Percentiles rank a stretch among this genome's conserved stretches.
phyloP scores from a whole-genome alignment of 768 basidiomycete species.

The Termitomyces sp. region DNA sequence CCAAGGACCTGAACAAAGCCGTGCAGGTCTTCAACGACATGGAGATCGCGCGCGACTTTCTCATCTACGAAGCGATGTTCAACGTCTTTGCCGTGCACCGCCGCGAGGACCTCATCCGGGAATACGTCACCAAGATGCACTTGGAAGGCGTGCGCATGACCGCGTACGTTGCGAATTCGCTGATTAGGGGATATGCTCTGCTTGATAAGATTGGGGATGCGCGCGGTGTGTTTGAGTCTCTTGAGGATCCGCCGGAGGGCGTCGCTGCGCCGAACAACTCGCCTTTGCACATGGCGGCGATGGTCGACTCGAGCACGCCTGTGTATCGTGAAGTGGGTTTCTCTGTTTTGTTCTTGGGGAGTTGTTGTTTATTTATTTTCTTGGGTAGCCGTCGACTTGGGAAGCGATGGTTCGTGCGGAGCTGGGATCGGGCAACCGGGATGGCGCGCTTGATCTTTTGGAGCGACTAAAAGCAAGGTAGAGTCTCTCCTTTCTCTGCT shows the following conservation, averaged over 20 bases:
- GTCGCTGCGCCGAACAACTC: conserved; percentile 85
- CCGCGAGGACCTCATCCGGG: conserved; percentile 69
- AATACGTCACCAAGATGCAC: conserved; percentile 59
- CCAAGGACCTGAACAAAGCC: conserved; percentile 73
- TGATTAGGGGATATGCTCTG: conserved; percentile 70
- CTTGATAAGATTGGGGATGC: conserved; percentile 67
- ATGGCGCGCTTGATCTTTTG: conserved; percentile 62
- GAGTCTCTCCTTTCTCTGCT: conserved; percentile 15
- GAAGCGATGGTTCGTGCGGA: conserved; percentile 95
- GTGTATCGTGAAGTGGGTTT: conserved; percentile 75
- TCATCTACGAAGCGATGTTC: conserved; percentile 87
- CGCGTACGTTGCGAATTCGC: conserved; percentile 88
- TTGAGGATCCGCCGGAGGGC: conserved; percentile 76
- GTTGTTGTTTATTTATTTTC: too few species aligned
- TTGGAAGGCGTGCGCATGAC: conserved; percentile 75
- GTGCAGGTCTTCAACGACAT: conserved; percentile 76
- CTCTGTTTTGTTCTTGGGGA: too few species aligned
- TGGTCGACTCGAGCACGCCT: conserved; percentile 40
- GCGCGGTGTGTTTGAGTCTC: conserved; percentile 69
- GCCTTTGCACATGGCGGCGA: conserved; percentile 21
- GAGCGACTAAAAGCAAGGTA: conserved; percentile 69
- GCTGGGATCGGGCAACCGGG: conserved; percentile 68
- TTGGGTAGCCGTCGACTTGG: conserved; percentile 76
- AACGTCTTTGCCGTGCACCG: conserved; percentile 78
- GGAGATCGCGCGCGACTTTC: conserved; percentile 62